These are phyloP conservation scores for Cryptococcus maquisensis DNA, from an alignment of 1,284 basidiomycete genomes.

Conservation along the genomic window DNA sequence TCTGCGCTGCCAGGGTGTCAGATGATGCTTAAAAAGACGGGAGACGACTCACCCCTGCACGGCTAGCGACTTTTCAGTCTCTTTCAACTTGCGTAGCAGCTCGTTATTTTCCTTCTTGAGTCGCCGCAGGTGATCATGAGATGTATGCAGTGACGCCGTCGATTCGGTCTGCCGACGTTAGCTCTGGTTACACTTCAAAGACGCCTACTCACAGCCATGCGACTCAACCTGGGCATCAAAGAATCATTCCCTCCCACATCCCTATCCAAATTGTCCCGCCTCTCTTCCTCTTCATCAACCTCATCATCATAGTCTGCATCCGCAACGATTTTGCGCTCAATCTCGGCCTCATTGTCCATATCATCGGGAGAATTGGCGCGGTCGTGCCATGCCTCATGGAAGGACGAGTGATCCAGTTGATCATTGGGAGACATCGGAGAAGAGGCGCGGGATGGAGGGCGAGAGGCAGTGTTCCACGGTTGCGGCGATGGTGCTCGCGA, in stretches of 20 bases:
- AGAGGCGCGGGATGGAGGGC: constrained; percentile 14
- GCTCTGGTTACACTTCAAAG: constrained; percentile 1
- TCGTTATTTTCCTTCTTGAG: constrained; percentile 69
- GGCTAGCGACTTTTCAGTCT: constrained; percentile 65
- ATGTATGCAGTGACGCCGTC: constrained; percentile 26
- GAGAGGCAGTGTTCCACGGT: neutral
- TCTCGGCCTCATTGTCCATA: constrained; percentile 2
- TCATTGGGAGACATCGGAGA: constrained; percentile 24
- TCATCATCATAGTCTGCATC: constrained; percentile 12
- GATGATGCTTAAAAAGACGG: neutral
- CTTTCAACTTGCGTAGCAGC: constrained; percentile 63
- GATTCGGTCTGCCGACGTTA: constrained; percentile 31
- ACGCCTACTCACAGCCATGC: constrained; percentile 28
- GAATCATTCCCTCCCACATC: constrained; percentile 7
- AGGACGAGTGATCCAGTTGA: constrained; percentile 32
- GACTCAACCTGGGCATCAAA: constrained; percentile 24
- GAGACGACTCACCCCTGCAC: constrained; percentile 28
- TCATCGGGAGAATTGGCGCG: constrained; percentile 29
- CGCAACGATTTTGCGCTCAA: constrained; percentile 3
- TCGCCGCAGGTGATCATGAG: constrained; percentile 61
- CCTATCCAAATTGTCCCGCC: constrained; percentile 24
- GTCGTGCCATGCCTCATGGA: constrained; percentile 31
- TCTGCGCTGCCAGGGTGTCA: constrained; percentile 48
- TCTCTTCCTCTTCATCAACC: constrained; percentile 10
- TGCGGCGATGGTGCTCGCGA: constrained; percentile 5